Base-by-base conservation (phyloP, 2,329 filamentous ascomycete species). In the Microdochium bolleyi region DNA sequence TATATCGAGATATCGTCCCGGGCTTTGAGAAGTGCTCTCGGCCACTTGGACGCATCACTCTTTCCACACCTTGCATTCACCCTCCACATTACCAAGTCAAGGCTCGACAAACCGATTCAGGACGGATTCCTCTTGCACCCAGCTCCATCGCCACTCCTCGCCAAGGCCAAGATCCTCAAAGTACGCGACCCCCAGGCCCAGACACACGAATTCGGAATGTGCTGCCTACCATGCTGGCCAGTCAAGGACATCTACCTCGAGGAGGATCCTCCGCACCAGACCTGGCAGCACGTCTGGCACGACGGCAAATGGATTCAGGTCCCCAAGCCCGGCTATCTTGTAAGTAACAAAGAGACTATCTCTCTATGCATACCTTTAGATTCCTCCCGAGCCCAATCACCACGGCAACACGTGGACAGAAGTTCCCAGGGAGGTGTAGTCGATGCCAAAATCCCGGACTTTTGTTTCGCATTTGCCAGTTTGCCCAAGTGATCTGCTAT, bases 181-280 rank as follows among this genome's bases (percentile, higher is more conserved):
- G n/a, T 46, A 8, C 37, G 14, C 9, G 14, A 38, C 41, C 32
- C 22, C 48, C 52, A 24, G 16, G 5, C 41, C 27, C 27, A 30
- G 21, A 46, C 8, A 22, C 13, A 24, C 41, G 16, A 21, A 7
- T 21, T 30, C 60, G 65, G 49, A 7, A 81, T 82, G 78, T 82
- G 78, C 59, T 60, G 55, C 52, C 67, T 79, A n/a, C 71, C 74
- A 4, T 79, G 75, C 60, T 80, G 78, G 64, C 72, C 76, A 0
- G 74, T 73, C 49, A 64, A 67, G 62, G 75, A 77, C 62, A 55
- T 77, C 63, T 69, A 75, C 62, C 62, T 73, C 55, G 75, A 79
- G 55, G 72, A 74, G 30, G 70, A 75, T 54, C 69, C 71, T 19
- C 48, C 50, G 53, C 55, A 50, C 13, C 51, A 56, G 37, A 51